phyloP scores from a whole-genome alignment of 176 grass and related monocot genomes.

The Echinochloa phyllopogon region DNA sequence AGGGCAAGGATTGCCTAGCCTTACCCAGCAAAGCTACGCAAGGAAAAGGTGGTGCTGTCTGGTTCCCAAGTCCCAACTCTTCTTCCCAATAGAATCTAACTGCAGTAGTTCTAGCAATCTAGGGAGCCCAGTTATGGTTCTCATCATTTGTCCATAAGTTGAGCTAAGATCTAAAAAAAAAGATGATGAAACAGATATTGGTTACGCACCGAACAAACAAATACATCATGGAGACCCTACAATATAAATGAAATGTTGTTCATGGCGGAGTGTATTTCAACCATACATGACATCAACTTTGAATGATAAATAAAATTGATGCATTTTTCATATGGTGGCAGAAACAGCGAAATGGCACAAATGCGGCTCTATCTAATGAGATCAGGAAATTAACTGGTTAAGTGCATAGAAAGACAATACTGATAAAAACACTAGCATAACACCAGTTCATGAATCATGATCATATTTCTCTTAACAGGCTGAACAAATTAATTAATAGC shows the following conservation, averaged over 20 bases:
- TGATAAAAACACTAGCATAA: neutral
- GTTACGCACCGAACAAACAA: neutral
- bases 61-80: neutral
- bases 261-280: neutral
- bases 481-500: constrained; percentile 14
- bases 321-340: constrained; percentile 6
- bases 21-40: neutral
- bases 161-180: too few relatives aligned
- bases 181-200: neutral
- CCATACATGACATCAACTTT: neutral
- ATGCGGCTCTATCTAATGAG: neutral
- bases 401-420: neutral
- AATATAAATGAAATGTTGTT: neutral
- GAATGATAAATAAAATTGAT: neutral
- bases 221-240: neutral
- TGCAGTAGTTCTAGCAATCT: neutral
- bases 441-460: neutral
- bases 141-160: neutral
- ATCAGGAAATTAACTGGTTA: neutral
- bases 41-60: neutral
- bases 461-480: constrained; percentile 1
- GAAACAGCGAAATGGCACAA: too few relatives aligned
- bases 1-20: neutral
- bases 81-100: neutral
- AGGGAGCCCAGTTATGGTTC: neutral